Evolutionary conservation across 805 yeast species (phyloP).

Genomic region (Candida vaughaniae): DNA sequence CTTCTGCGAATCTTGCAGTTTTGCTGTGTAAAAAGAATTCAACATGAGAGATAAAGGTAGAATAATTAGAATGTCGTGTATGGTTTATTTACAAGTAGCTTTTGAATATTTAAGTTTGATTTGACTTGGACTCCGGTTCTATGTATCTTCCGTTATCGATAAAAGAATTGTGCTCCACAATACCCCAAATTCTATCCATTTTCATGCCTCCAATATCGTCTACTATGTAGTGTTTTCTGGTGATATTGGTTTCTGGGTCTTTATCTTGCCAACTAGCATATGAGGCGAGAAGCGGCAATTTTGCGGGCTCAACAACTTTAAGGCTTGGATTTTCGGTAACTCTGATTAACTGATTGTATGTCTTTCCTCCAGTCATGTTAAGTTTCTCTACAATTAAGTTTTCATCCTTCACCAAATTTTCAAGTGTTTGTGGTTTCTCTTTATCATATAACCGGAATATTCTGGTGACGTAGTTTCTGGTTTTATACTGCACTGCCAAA

Average conservation of each 20-base stretch:
- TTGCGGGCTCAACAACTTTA: constrained; percentile 28
- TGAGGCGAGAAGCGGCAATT: constrained; percentile 18
- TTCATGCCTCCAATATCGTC: constrained; percentile 79
- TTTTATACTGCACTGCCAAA: constrained; percentile 46
- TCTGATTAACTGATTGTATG: constrained; percentile 59
- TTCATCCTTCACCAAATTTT: constrained; percentile 60
- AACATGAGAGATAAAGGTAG: too few species aligned
- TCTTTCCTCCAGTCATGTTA: constrained; percentile 62
- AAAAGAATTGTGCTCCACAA: constrained; percentile 67
- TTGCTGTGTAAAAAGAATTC: too few species aligned
- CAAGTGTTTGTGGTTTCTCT: constrained; percentile 62
- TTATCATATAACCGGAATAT: constrained; percentile 69
- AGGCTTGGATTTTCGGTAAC: constrained; percentile 39
- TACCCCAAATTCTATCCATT: constrained; percentile 85
- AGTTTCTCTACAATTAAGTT: constrained; percentile 66
- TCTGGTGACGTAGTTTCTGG: constrained; percentile 67
- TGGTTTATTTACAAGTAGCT: too few species aligned
- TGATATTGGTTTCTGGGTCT: constrained; percentile 32
- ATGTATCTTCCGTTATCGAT: constrained; percentile 63
- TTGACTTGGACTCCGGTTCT: too few species aligned
- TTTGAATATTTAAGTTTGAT: too few species aligned
- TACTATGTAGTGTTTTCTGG: constrained; percentile 52
- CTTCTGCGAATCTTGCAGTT: too few species aligned
- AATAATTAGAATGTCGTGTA: too few species aligned
- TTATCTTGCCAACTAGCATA: constrained; percentile 40